Percentiles rank a stretch among this genome's conserved stretches.
Evolutionary conservation across 2,329 filamentous ascomycete genomes (phyloP).

Genomic region (Myotisia sp.): DNA sequence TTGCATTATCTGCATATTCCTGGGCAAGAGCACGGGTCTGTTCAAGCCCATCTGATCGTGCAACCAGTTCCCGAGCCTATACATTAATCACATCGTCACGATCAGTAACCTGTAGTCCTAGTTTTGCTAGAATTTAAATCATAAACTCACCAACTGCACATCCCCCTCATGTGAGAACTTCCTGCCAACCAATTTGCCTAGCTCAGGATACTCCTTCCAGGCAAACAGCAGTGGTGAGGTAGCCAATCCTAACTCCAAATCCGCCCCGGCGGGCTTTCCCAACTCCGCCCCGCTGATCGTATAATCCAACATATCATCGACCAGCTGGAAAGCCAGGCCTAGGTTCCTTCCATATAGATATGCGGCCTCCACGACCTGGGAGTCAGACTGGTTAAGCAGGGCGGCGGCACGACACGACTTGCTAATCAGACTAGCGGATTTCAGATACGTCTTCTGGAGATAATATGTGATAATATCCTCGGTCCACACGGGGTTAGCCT

Average conservation of each 20-base stretch:
- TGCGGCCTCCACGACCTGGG: constrained; percentile 72
- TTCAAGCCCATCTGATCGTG: constrained; percentile 71
- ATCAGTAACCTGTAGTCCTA: background rate
- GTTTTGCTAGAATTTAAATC: too few species aligned
- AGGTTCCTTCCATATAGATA: constrained; percentile 89
- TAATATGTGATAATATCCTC: constrained; percentile 88
- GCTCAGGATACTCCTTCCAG: constrained; percentile 74
- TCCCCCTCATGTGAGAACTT: constrained; percentile 79
- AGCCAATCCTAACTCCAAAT: constrained; percentile 81
- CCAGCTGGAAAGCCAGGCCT: constrained; percentile 88
- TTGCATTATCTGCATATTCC: constrained; percentile 78
- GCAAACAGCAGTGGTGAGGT: constrained; percentile 91
- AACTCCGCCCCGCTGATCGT: constrained; percentile 71
- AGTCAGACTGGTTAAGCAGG: constrained; percentile 62
- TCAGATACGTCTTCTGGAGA: constrained; percentile 94
- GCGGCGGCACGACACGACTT: constrained; percentile 89
- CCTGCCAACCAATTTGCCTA: constrained; percentile 77
- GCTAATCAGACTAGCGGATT: constrained; percentile 87
- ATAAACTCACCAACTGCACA: constrained; percentile 56
- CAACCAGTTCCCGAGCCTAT: constrained; percentile 75
- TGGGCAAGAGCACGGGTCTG: constrained; percentile 83
- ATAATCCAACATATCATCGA: constrained; percentile 97
- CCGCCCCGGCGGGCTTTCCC: constrained; percentile 88
- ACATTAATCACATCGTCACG: background rate
- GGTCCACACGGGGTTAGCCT: constrained; percentile 68